Base-by-base conservation (phyloP, 1,284 basidiomycete species). In the Puccinia polysora region DNA sequence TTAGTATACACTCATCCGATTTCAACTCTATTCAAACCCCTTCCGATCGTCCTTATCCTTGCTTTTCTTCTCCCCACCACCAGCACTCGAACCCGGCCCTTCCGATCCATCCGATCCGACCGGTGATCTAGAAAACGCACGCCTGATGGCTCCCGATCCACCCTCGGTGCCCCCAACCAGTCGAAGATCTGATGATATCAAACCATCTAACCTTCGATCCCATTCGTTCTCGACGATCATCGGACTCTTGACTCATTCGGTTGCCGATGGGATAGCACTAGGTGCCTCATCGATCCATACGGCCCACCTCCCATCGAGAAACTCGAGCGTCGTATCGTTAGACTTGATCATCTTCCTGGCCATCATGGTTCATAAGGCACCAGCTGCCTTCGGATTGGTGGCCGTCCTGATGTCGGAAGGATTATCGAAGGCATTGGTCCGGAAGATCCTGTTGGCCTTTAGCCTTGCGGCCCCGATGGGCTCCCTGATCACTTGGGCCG, bases 211-310 rank as follows among this genome's bases (percentile, higher is more conserved):
- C 30, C 40, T 65, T 25, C 69, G 67, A 56, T 56, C 73, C 75
- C 80, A 76, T 52, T 85, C 85, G 14, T 84, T 89, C 73, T 86
- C 89, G 53, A 83, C 93, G 45, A 91, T 91, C 0, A 80, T 95
- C 4, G 93, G 92, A 0, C 82, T 96, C 53, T 84, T 90, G 43
- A 85, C 92, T 45, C 93, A 96, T 78, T 89, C 88, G 1, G 82
- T 92, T 36, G 89, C 91, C 0, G 93, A 97, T 80, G 93, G 93
- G 1, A 86, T 95, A 71, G 91, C 91, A 0, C 81, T 97, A 56
- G 93, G 92, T 32, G 89, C 91, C 2, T 82, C 82, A 52, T 79
- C 81, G 30, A 52, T 75, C 1, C 52, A 81, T 1, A 34, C 65
- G 38, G 49, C 59, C 1, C 15, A n/a, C n/a, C 4, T 4, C 12